A percentile compares a stretch with the other conserved stretches of the same genome.
These are phyloP conservation scores for Hemileia vastatrix DNA, from an alignment of 1,284 basidiomycete species.

Conservation along the genomic window DNA sequence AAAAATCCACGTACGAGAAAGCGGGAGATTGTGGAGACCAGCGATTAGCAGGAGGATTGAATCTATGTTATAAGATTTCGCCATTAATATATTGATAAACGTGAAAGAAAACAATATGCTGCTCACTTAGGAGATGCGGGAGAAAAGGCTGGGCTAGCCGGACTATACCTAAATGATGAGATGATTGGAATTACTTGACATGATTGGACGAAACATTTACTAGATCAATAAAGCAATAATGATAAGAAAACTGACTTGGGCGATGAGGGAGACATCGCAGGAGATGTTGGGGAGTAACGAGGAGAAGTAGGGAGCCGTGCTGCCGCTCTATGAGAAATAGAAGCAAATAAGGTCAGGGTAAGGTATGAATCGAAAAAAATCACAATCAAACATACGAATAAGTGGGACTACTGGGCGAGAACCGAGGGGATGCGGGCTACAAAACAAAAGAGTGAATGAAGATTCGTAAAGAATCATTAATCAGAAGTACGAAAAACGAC, in stretches of 20 bases:
- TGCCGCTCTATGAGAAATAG: conserved; percentile 5
- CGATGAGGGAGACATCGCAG: conserved; percentile 45
- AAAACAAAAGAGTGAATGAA: neutral
- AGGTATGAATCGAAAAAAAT: conserved; percentile 15
- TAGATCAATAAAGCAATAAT: conserved; percentile 34
- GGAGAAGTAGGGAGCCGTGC: conserved; percentile 30
- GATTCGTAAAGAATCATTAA: neutral
- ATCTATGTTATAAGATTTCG: neutral
- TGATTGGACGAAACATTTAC: conserved; percentile 72
- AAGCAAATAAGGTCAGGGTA: neutral
- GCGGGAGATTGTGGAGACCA: conserved; percentile 25
- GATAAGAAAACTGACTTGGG: conserved; percentile 26
- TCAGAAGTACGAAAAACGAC: neutral
- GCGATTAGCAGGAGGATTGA: conserved; percentile 18
- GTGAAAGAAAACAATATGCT: neutral
- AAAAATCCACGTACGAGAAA: conserved; percentile 17
- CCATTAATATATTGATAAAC: neutral
- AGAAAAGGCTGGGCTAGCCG: conserved; percentile 22
- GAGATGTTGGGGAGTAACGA: conserved; percentile 74
- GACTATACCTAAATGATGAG: conserved; percentile 13
- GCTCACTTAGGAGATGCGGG: conserved; percentile 25
- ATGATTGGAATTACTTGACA: conserved; percentile 31
- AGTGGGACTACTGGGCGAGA: conserved; percentile 39
- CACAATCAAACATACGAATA: conserved; percentile 33
- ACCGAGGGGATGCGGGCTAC: conserved; percentile 22